These are phyloP conservation scores for Mallotus nudiflorus DNA, from an alignment of 345 rosid species.

Conservation along the genomic window DNA sequence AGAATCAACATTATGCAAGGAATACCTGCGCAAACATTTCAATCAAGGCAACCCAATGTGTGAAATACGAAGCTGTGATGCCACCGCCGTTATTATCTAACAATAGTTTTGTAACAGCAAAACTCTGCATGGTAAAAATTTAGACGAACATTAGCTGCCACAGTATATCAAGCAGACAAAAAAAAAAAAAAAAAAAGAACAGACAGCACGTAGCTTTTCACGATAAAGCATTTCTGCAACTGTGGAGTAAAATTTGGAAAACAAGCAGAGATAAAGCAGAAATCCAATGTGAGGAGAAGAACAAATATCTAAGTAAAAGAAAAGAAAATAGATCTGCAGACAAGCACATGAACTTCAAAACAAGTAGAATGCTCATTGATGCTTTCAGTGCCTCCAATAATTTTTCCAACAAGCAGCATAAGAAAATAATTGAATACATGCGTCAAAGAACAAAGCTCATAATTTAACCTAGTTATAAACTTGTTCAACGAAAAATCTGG, in stretches of 20 bases:
- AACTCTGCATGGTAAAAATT: slow-evolving; percentile 56
- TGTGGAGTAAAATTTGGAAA: not conserved
- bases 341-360: not conserved
- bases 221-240: not conserved
- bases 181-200: not conserved
- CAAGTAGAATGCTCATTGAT: not conserved
- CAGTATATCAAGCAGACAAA: not conserved
- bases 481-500: not conserved
- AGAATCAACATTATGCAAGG: slow-evolving; percentile 12
- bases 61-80: slow-evolving; percentile 55
- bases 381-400: not conserved
- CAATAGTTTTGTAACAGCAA: slow-evolving; percentile 55
- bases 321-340: not conserved
- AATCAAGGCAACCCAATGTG: slow-evolving; percentile 83
- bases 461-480: not conserved
- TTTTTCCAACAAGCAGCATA: not conserved
- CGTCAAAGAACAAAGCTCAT: not conserved
- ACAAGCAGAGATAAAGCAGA: not conserved
- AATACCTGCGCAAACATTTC: slow-evolving; percentile 83
- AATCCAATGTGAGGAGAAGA: not conserved
- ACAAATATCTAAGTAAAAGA: not conserved
- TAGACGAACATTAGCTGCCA: not conserved
- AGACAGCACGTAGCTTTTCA: not conserved
- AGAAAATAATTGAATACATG: not conserved
- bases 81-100: slow-evolving; percentile 51